Conservation (phyloP, 768 basidiomycete species). For the Dioszegia hungarica region DNA sequence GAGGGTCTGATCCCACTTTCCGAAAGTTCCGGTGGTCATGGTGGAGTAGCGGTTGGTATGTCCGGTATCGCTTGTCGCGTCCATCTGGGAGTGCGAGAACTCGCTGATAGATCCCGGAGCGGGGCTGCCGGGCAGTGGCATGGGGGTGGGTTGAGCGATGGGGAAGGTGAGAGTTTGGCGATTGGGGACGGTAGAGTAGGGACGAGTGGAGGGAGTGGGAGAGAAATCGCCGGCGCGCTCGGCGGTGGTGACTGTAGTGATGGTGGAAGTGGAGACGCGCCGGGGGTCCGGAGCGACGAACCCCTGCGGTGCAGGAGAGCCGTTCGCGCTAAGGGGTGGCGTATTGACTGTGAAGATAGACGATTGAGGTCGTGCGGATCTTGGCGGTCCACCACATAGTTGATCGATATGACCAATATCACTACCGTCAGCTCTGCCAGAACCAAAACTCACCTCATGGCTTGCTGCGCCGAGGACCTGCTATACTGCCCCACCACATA, state of each 20-base stretch:
- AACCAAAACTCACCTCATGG: conserved; percentile 34
- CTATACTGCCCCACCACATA: conserved; percentile 38
- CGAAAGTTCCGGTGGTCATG: conserved; percentile 26
- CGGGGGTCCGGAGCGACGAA: conserved; percentile 22
- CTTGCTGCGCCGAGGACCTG: conserved; percentile 30
- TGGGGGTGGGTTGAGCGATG: conserved; percentile 12
- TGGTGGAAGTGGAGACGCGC: conserved; percentile 10
- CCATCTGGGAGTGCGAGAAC: background rate
- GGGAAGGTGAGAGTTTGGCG: conserved; percentile 22
- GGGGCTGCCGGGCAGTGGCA: background rate
- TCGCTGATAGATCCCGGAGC: background rate
- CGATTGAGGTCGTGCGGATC: background rate
- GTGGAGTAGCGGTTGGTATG: conserved; percentile 18
- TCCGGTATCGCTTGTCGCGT: conserved; percentile 16
- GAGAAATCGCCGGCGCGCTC: conserved; percentile 18
- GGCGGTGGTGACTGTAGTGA: conserved; percentile 18
- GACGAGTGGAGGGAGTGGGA: background rate
- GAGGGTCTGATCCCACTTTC: conserved; percentile 25
- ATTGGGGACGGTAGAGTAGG: conserved; percentile 24
- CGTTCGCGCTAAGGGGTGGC: background rate
- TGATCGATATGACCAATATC: conserved; percentile 35
- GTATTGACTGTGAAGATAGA: background rate
- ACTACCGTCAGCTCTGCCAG: conserved; percentile 10
- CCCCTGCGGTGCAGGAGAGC: conserved; percentile 12
- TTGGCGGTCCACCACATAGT: conserved; percentile 14